phyloP scores from a whole-genome alignment of 208 protist genomes.

The Leptomonas pyrrhocoris region DNA sequence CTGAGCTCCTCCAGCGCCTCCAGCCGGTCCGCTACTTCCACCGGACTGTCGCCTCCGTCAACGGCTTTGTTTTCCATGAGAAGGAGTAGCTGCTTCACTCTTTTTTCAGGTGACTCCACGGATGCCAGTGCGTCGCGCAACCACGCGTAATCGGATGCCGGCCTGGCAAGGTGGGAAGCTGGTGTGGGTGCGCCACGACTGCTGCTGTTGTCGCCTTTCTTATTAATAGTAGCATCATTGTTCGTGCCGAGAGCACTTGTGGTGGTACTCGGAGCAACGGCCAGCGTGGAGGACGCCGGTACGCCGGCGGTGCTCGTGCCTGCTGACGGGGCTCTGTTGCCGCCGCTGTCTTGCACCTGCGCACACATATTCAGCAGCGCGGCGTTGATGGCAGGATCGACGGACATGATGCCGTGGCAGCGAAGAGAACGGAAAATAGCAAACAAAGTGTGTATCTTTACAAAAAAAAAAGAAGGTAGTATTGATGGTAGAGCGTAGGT shows the following conservation, averaged over 20 bases:
- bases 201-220: neutral
- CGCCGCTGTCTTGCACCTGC: constrained; percentile 21
- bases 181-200: neutral
- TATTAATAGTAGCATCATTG: too few relatives aligned
- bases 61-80: constrained; percentile 23
- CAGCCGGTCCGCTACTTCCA: constrained; percentile 23
- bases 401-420: constrained; percentile 17
- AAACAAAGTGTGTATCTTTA: too few relatives aligned
- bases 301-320: neutral
- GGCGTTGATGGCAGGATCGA: constrained; percentile 30
- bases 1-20: constrained; percentile 73
- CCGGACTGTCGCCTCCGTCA: neutral
- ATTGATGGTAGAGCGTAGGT: too few relatives aligned
- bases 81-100: constrained; percentile 47
- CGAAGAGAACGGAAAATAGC: neutral
- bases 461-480: too few relatives aligned
- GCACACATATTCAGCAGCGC: constrained; percentile 40
- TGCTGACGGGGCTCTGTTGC: neutral
- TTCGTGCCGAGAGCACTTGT: neutral
- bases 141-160: constrained; percentile 63
- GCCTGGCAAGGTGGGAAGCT: constrained; percentile 3
- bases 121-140: constrained; percentile 65
- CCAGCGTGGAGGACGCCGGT: constrained; percentile 9
- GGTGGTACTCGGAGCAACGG: neutral
- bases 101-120: constrained; percentile 77